Evolutionary conservation across 306 rosid species (phyloP), one percentile per base, ranked within the genome.

Genomic region (Cicer judaicum): DNA sequence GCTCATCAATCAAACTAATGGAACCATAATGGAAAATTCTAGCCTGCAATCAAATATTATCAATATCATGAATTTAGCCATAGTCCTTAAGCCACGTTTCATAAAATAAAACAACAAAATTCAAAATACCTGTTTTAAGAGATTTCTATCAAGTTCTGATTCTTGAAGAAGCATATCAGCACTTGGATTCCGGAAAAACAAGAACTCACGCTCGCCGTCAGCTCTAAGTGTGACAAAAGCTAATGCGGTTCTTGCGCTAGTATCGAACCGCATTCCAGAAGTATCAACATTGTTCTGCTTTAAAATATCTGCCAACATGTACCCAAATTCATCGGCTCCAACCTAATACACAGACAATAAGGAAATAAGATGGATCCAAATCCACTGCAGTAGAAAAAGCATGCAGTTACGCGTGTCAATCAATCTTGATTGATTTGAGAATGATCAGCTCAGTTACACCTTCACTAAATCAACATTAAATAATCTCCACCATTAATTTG

Each of bases 81-180:
- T 12, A 39, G 46, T 19, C 64, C 43, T 57, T 10, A 36, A 6
- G 24, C 24, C 18, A 50, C 36, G 41, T 53, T 16, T 64, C 49
- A 29, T 46, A 47, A 62, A 63, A 74, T 15, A 41, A 13, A 44
- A 46, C 39, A 52, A 1, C 13, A 46, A 79, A 39, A 73, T 15
- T 19, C 2, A 55, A 76, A 19, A 73, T 7, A 75, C 98, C 98
- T 89, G 48, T 68, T 87, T 72, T 73, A 93, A 65, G 64, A 93
- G 84, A 78, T 73, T 69, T 64, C 74, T 67, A 64, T 93, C 93
- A 50, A 93, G 98, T 80, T 93, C 97, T 57, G 91, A 82, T 76
- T 91, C 97, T 7, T 66, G 85, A 54, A 93, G 83, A 82, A 89
- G 98, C 96, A 91, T 89, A 81, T 93, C 98, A 77, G 98, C 98